Evolutionary conservation across 345 rosid species (phyloP).

Genomic region (Euphorbia lathyris): DNA sequence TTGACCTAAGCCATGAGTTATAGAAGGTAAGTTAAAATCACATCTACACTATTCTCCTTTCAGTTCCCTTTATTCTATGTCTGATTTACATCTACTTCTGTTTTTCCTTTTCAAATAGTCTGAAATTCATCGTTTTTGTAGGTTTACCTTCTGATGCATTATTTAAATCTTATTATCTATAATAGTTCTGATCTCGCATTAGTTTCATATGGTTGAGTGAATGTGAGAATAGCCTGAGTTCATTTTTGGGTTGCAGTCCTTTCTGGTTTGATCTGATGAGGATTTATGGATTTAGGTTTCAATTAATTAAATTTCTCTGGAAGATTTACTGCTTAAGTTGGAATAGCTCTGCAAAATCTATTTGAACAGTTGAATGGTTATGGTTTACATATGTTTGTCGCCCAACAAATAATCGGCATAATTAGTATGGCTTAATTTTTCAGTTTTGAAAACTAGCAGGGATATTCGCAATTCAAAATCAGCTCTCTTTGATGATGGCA

Average conservation of each 20-base stretch:
- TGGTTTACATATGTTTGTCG: neutral
- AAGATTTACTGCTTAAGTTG: too few relatives aligned
- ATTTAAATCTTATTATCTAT: neutral
- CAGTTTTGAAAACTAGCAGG: slow-evolving; percentile 30
- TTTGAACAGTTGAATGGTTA: neutral
- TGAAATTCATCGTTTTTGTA: neutral
- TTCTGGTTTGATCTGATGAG: slow-evolving; percentile 4
- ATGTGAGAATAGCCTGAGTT: neutral
- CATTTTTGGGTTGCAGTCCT: neutral
- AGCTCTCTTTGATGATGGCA: slow-evolving; percentile 66
- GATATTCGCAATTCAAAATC: slow-evolving; percentile 61
- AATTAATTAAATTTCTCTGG: neutral
- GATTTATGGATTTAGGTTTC: neutral
- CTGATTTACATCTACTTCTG: neutral
- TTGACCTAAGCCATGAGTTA: slow-evolving; percentile 15
- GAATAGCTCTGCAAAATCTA: too few relatives aligned
- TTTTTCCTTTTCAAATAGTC: neutral
- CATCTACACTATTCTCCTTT: neutral
- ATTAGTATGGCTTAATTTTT: neutral
- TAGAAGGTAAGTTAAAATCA: slow-evolving; percentile 7
- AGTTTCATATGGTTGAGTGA: slow-evolving; percentile 2
- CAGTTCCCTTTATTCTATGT: neutral
- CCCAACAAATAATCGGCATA: neutral
- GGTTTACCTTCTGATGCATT: neutral
- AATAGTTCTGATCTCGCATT: neutral